phyloP scores from a whole-genome alignment of 768 basidiomycete genomes.

The Pleurotus cornucopiae region DNA sequence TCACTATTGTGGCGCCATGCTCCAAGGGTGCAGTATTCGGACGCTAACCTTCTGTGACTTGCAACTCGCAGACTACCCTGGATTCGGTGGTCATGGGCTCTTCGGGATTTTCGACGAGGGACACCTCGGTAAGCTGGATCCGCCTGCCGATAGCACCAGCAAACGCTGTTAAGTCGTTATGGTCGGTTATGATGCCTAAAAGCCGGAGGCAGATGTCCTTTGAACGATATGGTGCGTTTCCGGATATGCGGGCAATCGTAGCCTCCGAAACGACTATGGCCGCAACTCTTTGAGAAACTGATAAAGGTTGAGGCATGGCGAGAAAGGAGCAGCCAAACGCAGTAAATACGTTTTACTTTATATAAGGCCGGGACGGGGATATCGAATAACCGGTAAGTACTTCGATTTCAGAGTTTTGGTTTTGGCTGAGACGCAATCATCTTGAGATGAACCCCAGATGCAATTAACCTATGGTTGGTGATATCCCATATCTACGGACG shows the following conservation, averaged over 20 bases:
- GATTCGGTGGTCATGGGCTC: constrained; percentile 31
- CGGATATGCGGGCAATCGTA: neutral
- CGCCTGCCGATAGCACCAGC: neutral
- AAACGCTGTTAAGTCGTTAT: neutral
- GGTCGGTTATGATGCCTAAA: neutral
- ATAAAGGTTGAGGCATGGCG: neutral
- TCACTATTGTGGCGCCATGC: neutral
- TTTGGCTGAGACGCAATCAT: constrained; percentile 27
- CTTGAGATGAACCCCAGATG: constrained; percentile 38
- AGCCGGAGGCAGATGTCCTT: neutral
- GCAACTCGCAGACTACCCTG: constrained; percentile 35
- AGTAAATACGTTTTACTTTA: neutral
- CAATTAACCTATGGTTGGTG: constrained; percentile 33
- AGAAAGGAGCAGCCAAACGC: neutral
- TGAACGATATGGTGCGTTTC: neutral
- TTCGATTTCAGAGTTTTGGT: constrained; percentile 3
- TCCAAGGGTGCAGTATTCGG: neutral
- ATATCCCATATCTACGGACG: constrained; percentile 37
- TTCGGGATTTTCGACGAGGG: constrained; percentile 29
- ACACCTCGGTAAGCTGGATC: constrained; percentile 29
- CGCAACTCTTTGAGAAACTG: neutral
- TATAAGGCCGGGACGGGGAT: neutral
- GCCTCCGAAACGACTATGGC: neutral
- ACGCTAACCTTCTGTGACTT: constrained; percentile 38
- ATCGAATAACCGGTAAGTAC: neutral